Conservation (phyloP, 495 filamentous ascomycete genomes). For the Xylaria sp. region DNA sequence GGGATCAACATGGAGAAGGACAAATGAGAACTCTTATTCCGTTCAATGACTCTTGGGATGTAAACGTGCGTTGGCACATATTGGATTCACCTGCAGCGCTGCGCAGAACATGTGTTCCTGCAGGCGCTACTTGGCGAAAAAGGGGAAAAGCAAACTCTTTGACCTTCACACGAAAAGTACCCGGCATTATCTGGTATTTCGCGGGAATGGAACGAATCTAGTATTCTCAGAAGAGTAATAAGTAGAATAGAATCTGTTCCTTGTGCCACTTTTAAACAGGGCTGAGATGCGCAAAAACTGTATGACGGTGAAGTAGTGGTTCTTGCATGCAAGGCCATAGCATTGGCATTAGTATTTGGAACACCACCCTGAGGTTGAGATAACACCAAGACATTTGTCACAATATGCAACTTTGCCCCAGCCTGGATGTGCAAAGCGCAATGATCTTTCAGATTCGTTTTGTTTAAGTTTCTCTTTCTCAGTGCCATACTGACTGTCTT, state of each 20-base stretch:
- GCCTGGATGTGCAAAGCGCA: neutral
- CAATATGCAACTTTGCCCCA: neutral
- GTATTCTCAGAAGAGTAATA: neutral
- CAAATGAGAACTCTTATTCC: neutral
- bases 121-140: neutral
- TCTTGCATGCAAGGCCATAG: neutral
- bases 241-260: neutral
- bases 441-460: neutral
- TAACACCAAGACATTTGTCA: neutral
- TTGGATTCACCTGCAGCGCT: constrained; percentile 5
- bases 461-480: neutral
- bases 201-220: neutral
- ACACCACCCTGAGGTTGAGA: neutral
- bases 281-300: neutral
- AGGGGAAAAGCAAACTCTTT: constrained; percentile 17
- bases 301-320: neutral
- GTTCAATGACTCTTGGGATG: neutral
- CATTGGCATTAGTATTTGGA: neutral
- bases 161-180: neutral
- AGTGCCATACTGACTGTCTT: neutral
- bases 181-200: constrained; percentile 5
- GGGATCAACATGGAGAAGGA: neutral
- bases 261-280: neutral
- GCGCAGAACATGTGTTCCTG: constrained; percentile 24
- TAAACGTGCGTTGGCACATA: constrained; percentile 15